A percentile compares a stretch with the other conserved stretches of the same genome.
Conservation (phyloP, 2,329 filamentous ascomycete genomes). For the Microsporum ferrugineum region DNA sequence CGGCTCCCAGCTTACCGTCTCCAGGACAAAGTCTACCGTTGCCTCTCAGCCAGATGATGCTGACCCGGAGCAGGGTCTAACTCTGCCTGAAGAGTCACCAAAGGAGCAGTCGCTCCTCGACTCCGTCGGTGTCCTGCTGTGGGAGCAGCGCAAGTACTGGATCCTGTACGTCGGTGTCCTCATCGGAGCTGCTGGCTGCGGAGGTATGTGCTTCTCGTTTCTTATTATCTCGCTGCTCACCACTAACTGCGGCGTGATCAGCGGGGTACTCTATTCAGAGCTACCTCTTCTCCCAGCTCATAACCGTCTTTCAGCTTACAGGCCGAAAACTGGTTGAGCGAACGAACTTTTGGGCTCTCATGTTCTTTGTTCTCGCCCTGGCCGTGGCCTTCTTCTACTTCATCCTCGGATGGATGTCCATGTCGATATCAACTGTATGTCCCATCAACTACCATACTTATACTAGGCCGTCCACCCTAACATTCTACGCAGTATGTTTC, state of each 20-base stretch:
- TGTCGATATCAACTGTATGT: conserved; percentile 36
- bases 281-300: conserved; percentile 39
- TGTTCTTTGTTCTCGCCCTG: conserved; percentile 46
- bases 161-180: conserved; percentile 20
- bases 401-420: conserved; percentile 36
- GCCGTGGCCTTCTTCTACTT: conserved; percentile 37
- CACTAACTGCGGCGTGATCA: conserved; percentile 4
- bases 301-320: conserved; percentile 38
- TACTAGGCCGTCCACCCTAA: conserved; percentile 4
- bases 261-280: conserved; percentile 28
- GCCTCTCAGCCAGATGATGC: neutral
- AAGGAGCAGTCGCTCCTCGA: conserved; percentile 14
- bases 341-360: conserved; percentile 43
- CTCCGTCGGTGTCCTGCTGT: conserved; percentile 21
- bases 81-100: conserved; percentile 5
- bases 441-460: conserved; percentile 20
- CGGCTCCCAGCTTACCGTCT: conserved; percentile 3
- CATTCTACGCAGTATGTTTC: conserved; percentile 20
- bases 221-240: neutral
- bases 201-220: conserved; percentile 18
- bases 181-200: conserved; percentile 20
- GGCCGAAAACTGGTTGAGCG: conserved; percentile 28
- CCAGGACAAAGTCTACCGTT: conserved; percentile 2
- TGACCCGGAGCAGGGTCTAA: conserved; percentile 1
- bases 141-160: conserved; percentile 25